Evolutionary conservation across 1,139 yeast species (phyloP).

Genomic region (Hyphopichia buzzinii): DNA sequence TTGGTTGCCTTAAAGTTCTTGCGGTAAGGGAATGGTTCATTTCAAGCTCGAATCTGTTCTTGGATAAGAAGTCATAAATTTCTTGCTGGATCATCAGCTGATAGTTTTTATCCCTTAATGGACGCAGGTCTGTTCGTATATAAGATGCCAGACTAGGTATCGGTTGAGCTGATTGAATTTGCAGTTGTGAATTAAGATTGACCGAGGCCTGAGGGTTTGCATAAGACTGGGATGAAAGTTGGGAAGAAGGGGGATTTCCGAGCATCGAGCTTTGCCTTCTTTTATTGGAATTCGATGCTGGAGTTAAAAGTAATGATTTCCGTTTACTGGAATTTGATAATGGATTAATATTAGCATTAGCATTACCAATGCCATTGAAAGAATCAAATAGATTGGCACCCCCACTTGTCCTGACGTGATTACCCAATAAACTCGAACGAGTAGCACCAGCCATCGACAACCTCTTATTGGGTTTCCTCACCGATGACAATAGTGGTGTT

Average conservation of each 20-base stretch:
- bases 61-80: constrained; percentile 60
- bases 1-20: constrained; percentile 71
- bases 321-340: not conserved
- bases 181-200: constrained; percentile 9
- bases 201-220: constrained; percentile 2
- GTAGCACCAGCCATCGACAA: constrained; percentile 38
- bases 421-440: constrained; percentile 27
- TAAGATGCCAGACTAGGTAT: constrained; percentile 10
- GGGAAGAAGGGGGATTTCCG: constrained; percentile 13
- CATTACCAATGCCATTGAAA: not conserved
- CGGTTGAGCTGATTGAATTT: constrained; percentile 7
- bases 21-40: constrained; percentile 68
- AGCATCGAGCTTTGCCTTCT: constrained; percentile 29
- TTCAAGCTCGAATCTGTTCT: constrained; percentile 68
- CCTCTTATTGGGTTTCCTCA: constrained; percentile 16
- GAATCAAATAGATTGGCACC: constrained; percentile 5
- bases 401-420: constrained; percentile 7
- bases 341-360: not conserved
- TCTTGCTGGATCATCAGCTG: constrained; percentile 65
- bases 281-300: constrained; percentile 35
- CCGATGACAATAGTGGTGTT: constrained; percentile 4
- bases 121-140: constrained; percentile 58
- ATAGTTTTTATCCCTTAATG: constrained; percentile 69
- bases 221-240: constrained; percentile 14
- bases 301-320: constrained; percentile 29